These are phyloP conservation scores for Solanum virginianum DNA, from an alignment of 257 asterid species.

Conservation along the genomic window DNA sequence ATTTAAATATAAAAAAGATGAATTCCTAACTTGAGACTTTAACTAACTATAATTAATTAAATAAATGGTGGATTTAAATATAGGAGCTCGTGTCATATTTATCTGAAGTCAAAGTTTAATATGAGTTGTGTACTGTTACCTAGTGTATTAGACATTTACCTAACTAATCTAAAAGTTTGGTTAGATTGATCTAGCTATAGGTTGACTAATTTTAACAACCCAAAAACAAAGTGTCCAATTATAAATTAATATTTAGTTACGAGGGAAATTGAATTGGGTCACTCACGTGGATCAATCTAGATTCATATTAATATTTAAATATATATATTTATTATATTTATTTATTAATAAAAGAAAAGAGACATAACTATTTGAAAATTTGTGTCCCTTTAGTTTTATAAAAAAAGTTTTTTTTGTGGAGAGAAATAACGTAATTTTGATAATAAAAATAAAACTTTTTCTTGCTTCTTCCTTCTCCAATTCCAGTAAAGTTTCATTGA, in stretches of 20 bases:
- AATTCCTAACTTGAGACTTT: not conserved
- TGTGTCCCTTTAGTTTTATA: too few species aligned
- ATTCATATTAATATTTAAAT: too few species aligned
- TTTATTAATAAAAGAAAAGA: too few species aligned
- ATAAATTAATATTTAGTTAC: not conserved
- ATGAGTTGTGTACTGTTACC: not conserved
- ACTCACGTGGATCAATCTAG: too few species aligned
- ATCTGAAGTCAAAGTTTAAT: not conserved
- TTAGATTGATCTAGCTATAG: not conserved
- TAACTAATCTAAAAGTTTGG: not conserved
- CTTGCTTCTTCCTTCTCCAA: too few species aligned
- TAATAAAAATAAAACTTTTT: too few species aligned
- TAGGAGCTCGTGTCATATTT: not conserved
- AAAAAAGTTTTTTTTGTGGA: too few species aligned
- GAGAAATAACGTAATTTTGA: too few species aligned
- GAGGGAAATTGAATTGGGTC: too few species aligned
- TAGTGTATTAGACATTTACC: not conserved
- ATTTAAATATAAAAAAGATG: not conserved
- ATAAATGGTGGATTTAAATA: not conserved
- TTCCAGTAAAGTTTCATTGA: too few species aligned
- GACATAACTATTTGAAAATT: too few species aligned
- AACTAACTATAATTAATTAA: not conserved
- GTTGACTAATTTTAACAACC: not conserved
- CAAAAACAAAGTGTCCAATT: not conserved
- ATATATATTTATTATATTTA: too few species aligned